Conservation (phyloP, 1,284 basidiomycete species). For the Neolentinus lepideus region DNA sequence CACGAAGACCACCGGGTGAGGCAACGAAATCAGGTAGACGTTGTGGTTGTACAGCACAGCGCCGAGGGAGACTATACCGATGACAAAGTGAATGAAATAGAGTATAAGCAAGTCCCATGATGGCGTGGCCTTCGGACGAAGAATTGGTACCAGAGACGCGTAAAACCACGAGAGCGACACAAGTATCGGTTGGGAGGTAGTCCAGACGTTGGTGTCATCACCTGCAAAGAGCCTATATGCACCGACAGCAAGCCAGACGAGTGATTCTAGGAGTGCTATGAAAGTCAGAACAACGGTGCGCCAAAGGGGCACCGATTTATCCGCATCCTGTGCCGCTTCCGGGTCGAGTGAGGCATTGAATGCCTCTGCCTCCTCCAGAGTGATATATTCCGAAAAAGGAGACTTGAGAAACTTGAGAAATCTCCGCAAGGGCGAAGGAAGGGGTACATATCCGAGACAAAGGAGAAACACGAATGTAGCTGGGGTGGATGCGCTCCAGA, state of each 20-base stretch:
- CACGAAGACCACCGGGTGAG: conserved; percentile 21
- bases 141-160: conserved; percentile 34
- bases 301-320: conserved; percentile 39
- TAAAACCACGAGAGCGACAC: conserved; percentile 52
- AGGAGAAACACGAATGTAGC: conserved; percentile 38
- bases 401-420: conserved; percentile 22
- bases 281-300: conserved; percentile 44
- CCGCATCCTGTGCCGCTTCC: conserved; percentile 15
- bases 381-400: conserved; percentile 43
- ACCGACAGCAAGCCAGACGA: conserved; percentile 43
- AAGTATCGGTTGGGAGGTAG: conserved; percentile 28
- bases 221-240: conserved; percentile 34
- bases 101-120: conserved; percentile 49
- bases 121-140: conserved; percentile 33
- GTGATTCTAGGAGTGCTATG: conserved; percentile 38
- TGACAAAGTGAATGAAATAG: conserved; percentile 35
- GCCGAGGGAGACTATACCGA: conserved; percentile 36
- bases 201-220: conserved; percentile 18
- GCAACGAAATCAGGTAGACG: conserved; percentile 30
- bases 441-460: conserved; percentile 30
- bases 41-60: conserved; percentile 39
- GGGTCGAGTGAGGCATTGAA: conserved; percentile 24
- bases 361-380: conserved; percentile 53
- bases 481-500: conserved; percentile 51
- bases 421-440: conserved; percentile 20